phyloP scores from a whole-genome alignment of 257 asterid species.

The Solanum stenotomum region DNA sequence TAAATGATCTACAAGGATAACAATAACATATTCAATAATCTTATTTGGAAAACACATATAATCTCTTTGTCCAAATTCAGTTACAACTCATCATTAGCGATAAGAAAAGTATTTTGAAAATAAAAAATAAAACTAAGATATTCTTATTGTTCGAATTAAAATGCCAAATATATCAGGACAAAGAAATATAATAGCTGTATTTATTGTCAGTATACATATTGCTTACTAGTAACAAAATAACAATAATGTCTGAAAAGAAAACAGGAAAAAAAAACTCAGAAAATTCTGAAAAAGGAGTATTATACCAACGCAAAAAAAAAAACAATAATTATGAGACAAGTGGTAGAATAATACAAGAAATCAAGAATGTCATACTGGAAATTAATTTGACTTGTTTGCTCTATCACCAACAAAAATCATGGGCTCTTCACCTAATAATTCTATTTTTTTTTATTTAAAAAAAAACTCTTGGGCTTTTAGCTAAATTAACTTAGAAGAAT shows the following conservation, averaged over 20 bases:
- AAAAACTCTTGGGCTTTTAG: not conserved
- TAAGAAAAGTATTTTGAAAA: not conserved
- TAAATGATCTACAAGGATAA: too few species aligned
- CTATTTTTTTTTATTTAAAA: not conserved
- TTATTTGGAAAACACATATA: accelerated
- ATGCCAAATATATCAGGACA: not conserved
- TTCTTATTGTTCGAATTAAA: not conserved
- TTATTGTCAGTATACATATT: not conserved
- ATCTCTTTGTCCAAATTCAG: not conserved
- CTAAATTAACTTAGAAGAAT: not conserved
- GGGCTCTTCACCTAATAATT: not conserved
- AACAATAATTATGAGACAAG: not conserved
- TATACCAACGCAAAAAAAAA: not conserved
- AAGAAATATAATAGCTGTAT: not conserved
- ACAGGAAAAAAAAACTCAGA: not conserved
- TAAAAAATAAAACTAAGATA: not conserved
- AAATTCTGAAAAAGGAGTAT: not conserved
- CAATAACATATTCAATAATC: too few species aligned
- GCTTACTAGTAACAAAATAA: not conserved
- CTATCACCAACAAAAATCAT: not conserved
- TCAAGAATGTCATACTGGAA: not conserved
- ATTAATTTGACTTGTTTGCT: not conserved
- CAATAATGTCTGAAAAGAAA: not conserved
- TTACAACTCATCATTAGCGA: not conserved
- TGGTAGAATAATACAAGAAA: not conserved